A percentile compares a stretch with the other conserved stretches of the same genome.
Conservation (phyloP, 768 basidiomycete species). For the Termitomyces sp. region DNA sequence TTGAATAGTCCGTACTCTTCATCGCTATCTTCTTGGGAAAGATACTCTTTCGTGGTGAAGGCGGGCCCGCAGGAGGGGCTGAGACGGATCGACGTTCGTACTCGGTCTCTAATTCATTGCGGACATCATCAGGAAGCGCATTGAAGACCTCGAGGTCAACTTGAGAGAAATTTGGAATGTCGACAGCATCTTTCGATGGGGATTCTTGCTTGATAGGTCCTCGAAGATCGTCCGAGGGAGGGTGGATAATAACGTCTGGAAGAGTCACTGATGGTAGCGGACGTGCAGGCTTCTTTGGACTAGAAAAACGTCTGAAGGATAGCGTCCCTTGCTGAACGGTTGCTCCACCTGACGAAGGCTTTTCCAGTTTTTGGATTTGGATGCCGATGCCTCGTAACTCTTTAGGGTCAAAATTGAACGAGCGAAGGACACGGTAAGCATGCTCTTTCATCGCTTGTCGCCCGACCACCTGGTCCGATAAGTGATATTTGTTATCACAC, state of each 20-base stretch:
- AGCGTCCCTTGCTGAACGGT: conserved; percentile 48
- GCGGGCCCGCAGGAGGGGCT: conserved; percentile 27
- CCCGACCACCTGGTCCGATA: conserved; percentile 49
- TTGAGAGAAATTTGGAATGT: conserved; percentile 70
- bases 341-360: conserved; percentile 23
- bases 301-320: conserved; percentile 37
- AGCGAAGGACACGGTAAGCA: conserved; percentile 69
- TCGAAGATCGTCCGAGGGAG: conserved; percentile 10
- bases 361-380: conserved; percentile 85
- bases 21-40: conserved; percentile 23
- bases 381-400: conserved; percentile 93
- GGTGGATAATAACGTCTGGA: conserved; percentile 13
- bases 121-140: conserved; percentile 64
- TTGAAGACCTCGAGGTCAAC: conserved; percentile 66
- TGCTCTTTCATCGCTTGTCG: conserved; percentile 71
- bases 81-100: conserved; percentile 57
- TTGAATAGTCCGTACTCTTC: conserved; percentile 42
- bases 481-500: conserved; percentile 70
- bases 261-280: conserved; percentile 4
- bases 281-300: conserved; percentile 11
- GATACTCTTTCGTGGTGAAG: conserved; percentile 18
- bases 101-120: conserved; percentile 60
- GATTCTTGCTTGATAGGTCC: conserved; percentile 5
- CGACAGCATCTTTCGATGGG: conserved; percentile 21
- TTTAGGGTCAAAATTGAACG: conserved; percentile 71